Percentiles rank a stretch among this genome's conserved stretches.
Evolutionary conservation across 2,329 filamentous ascomycete species (phyloP).

Genomic region (Fusarium sp.): DNA sequence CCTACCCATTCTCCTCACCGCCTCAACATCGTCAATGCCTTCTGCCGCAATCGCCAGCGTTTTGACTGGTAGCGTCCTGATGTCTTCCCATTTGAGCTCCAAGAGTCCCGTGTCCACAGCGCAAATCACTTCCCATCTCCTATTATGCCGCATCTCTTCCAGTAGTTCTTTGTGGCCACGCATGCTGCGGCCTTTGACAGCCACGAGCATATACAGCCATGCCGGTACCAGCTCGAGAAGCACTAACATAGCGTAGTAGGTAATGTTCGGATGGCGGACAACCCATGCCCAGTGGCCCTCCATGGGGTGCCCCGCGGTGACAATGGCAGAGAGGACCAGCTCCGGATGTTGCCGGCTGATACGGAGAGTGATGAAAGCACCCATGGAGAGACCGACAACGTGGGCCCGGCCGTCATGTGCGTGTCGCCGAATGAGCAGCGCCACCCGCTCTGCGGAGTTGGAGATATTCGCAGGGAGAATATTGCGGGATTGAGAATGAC

Average conservation of each 20-base stretch:
- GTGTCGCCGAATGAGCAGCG: conserved; percentile 49
- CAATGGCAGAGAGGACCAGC: conserved; percentile 49
- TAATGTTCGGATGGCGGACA: conserved; percentile 44
- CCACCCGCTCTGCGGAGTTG: conserved; percentile 47
- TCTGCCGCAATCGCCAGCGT: conserved; percentile 47
- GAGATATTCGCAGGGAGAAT: conserved; percentile 47
- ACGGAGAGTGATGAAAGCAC: conserved; percentile 50
- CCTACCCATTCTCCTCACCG: conserved; percentile 45
- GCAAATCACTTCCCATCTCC: conserved; percentile 40
- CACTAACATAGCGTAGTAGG: conserved; percentile 40
- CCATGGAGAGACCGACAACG: conserved; percentile 54
- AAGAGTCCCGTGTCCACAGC: conserved; percentile 41
- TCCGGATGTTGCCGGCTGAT: conserved; percentile 49
- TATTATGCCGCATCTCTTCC: conserved; percentile 49
- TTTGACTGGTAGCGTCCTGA: conserved; percentile 40
- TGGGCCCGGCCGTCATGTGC: conserved; percentile 52
- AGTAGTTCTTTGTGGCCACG: conserved; percentile 47
- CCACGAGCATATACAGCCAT: conserved; percentile 45
- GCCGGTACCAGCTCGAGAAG: conserved; percentile 44
- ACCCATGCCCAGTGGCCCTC: conserved; percentile 40
- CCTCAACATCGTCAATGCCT: conserved; percentile 48
- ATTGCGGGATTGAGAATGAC: conserved; percentile 51
- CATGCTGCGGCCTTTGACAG: conserved; percentile 39
- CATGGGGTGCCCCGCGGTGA: conserved; percentile 49
- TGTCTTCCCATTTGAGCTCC: conserved; percentile 41